These are phyloP conservation scores for Cladosporium sp. DNA, from an alignment of 2,329 filamentous ascomycete species.

Conservation along the genomic window DNA sequence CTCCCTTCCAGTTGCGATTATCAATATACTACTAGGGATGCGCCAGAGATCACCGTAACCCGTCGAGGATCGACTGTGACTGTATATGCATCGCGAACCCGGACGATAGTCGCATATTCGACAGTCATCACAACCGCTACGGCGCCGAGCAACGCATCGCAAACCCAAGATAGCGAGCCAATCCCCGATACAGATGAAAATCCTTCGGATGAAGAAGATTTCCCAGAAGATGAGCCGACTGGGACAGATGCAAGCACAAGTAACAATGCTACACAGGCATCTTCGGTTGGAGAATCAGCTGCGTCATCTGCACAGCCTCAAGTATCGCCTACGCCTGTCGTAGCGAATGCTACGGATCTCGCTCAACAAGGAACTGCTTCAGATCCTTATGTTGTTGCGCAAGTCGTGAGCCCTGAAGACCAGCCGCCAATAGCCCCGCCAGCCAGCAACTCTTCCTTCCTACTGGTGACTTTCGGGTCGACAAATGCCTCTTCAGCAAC, in stretches of 20 bases:
- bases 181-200: neutral
- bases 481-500: neutral
- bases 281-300: neutral
- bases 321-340: neutral
- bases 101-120: neutral
- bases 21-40: neutral
- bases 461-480: neutral
- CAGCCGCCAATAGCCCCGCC: neutral
- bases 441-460: neutral
- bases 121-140: neutral
- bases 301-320: neutral
- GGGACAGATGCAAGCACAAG: neutral
- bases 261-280: neutral
- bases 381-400: neutral
- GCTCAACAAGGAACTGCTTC: neutral
- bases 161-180: neutral
- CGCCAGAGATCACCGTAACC: neutral
- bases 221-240: neutral
- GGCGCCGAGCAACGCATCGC: neutral
- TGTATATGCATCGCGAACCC: neutral
- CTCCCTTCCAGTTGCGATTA: neutral
- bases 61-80: neutral
- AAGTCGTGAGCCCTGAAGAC: neutral
- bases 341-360: neutral
- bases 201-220: neutral